Percentiles rank a stretch among this genome's conserved stretches.
These are phyloP conservation scores for Mychonastes homosphaera DNA, from an alignment of 139 green algal genomes.

Conservation along the genomic window DNA sequence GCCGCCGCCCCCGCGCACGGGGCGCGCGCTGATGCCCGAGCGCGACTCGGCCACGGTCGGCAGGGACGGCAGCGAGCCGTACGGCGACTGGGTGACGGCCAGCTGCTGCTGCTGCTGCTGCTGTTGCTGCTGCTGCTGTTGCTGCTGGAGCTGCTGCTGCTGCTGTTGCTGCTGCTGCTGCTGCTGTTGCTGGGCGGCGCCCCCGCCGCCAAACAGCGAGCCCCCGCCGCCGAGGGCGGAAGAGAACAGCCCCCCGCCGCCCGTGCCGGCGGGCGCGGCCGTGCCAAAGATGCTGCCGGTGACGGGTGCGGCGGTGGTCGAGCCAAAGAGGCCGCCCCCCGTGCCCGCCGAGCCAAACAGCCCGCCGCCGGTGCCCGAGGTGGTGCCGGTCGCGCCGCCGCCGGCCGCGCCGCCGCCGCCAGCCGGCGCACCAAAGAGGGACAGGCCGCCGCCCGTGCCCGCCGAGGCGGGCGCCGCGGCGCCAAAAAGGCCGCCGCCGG, in stretches of 20 bases:
- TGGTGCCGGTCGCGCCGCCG: too few relatives aligned
- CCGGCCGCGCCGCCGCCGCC: too few relatives aligned
- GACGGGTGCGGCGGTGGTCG: not conserved
- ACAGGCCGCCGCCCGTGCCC: too few relatives aligned
- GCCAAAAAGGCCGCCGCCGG: too few relatives aligned
- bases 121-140: conserved; percentile 6
- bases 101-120: not conserved
- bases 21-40: not conserved
- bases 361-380: too few relatives aligned
- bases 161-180: conserved; percentile 4
- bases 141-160: too few relatives aligned
- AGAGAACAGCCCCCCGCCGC: not conserved
- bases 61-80: not conserved
- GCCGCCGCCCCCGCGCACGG: not conserved
- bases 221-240: not conserved
- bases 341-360: not conserved
- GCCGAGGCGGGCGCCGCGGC: too few relatives aligned
- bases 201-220: not conserved
- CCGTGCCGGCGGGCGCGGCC: not conserved
- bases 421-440: too few relatives aligned
- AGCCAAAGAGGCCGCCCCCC: not conserved
- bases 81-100: not conserved
- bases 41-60: not conserved
- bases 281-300: not conserved
- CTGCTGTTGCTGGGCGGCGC: conserved; percentile 4